Percentiles rank a stretch among this genome's conserved stretches.
Conservation (phyloP, 352 stramenopile genomes). For the Halophytophthora batemanensis region DNA sequence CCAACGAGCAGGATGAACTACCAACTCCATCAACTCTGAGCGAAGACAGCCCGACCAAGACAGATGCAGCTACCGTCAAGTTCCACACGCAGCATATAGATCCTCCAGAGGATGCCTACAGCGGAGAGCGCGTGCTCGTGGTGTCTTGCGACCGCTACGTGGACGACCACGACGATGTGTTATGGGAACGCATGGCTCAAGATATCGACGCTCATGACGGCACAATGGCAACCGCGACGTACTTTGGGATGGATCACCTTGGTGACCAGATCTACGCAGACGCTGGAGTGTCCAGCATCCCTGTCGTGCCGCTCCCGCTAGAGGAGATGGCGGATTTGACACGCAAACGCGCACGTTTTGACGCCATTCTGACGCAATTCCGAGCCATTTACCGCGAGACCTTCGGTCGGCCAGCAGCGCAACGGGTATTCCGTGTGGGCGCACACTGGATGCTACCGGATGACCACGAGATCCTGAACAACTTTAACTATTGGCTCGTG, state of each 20-base stretch:
- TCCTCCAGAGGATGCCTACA: background rate
- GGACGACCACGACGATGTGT: conserved; percentile 48
- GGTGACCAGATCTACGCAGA: conserved; percentile 65
- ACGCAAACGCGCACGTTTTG: conserved; percentile 11
- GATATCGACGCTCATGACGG: conserved; percentile 43
- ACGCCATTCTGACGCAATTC: conserved; percentile 34
- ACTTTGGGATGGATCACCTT: conserved; percentile 54
- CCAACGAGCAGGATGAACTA: conserved; percentile 10
- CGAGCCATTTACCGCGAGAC: conserved; percentile 56
- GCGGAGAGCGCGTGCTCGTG: conserved; percentile 30
- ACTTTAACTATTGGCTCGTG: conserved; percentile 52
- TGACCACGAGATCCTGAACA: conserved; percentile 79
- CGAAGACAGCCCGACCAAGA: background rate
- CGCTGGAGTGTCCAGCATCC: conserved; percentile 28
- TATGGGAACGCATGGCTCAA: conserved; percentile 33
- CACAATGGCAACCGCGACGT: conserved; percentile 16
- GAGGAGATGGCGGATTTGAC: conserved; percentile 19
- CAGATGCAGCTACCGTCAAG: conserved; percentile 18
- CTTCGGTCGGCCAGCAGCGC: conserved; percentile 39
- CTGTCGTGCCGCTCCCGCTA: conserved; percentile 20
- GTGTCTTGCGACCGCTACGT: conserved; percentile 63
- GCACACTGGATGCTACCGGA: conserved; percentile 81
- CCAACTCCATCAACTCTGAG: background rate
- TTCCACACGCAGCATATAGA: conserved; percentile 28
- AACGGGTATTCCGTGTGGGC: conserved; percentile 53